Evolutionary conservation across 2,329 filamentous ascomycete genomes (phyloP).

Genomic region (Epichloe uncinata): DNA sequence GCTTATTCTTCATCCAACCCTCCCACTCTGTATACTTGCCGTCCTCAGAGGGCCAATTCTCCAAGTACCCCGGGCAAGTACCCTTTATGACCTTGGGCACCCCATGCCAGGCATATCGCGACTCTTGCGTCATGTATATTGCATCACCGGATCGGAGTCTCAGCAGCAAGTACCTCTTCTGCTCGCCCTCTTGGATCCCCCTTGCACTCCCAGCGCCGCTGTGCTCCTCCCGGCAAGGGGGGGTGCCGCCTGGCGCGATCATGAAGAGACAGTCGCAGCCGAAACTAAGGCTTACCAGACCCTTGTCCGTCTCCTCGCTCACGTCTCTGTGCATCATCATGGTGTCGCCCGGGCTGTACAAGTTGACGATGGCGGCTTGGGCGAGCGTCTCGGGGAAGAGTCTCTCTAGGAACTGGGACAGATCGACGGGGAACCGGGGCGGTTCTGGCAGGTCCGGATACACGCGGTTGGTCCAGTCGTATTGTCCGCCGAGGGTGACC

Average conservation of each 20-base stretch:
- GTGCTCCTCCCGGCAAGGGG: conserved; percentile 11
- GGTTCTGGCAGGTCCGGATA: conserved; percentile 54
- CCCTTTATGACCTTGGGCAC: conserved; percentile 72
- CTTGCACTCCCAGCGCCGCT: conserved; percentile 1
- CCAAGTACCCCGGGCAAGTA: conserved; percentile 65
- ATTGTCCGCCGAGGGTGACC: conserved; percentile 90
- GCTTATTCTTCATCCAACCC: conserved; percentile 79
- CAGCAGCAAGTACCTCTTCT: conserved; percentile 43
- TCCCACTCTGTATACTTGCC: conserved; percentile 53
- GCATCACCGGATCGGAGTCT: conserved; percentile 74
- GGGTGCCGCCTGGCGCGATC: conserved; percentile 46
- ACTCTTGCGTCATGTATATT: conserved; percentile 73
- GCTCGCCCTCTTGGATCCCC: no score
- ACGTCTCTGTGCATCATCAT: conserved; percentile 91
- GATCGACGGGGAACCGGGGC: conserved; percentile 61
- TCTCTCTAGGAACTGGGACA: conserved; percentile 50
- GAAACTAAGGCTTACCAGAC: conserved; percentile 73
- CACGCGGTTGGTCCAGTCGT: conserved; percentile 82
- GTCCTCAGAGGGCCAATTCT: conserved; percentile 56
- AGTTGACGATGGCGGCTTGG: conserved; percentile 85
- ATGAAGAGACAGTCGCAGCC: conserved; percentile 88
- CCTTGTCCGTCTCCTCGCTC: conserved; percentile 67
- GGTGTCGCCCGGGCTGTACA: conserved; percentile 83
- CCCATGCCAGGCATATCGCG: conserved; percentile 87
- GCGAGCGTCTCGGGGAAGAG: conserved; percentile 67